Evolutionary conservation across 768 basidiomycete species (phyloP), one percentile per base, ranked within the genome.

Genomic region (Lentinula raphanica): DNA sequence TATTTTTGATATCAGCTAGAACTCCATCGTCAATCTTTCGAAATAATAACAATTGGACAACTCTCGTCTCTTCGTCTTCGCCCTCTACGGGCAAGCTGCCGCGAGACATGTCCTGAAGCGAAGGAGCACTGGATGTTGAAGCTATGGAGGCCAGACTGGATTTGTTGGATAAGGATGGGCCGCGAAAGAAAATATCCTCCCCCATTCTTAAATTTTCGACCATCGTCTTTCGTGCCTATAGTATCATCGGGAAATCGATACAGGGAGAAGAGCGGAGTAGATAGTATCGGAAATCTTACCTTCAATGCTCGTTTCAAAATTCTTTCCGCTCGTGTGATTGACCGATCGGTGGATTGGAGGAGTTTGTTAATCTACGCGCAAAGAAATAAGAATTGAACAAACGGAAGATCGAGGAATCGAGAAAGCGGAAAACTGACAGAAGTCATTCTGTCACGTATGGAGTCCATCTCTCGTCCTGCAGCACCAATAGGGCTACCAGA

Each of bases 21-120:
- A 84, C 82, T 5, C 81, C 72, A 58, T 81, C 78, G 38, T 85
- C 82, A 56, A 90, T 79, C 70, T 88, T 89, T 46, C 85, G 79
- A 39, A 83, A 68, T 21, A 90, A 64, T 17, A 91, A 68, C n/a
- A 86, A 76, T 15, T 86, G 85, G 35, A 88, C 72, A 27, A 78
- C 75, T 35, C 80, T 79, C 11, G 76, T 79, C 59, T 90, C 89
- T 49, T 88, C 82, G 56, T 87, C 87, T 60, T 84, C 84, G 38
- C 78, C 72, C 48, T 80, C 80, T 1, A 77, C 78, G 3, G 81
- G 62, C 0, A 82, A 81, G 3, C 74, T 75, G 5, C 80, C 72
- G 31, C 82, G 66, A 3, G 86, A 83, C n/a, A 74, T 58, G 35
- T 67, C 66, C 8, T n/a, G n/a, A n/a, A n/a, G n/a, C n/a, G n/a